These are phyloP conservation scores for Candida pseudoviswanathii DNA, from an alignment of 1,139 yeast species.

Conservation along the genomic window DNA sequence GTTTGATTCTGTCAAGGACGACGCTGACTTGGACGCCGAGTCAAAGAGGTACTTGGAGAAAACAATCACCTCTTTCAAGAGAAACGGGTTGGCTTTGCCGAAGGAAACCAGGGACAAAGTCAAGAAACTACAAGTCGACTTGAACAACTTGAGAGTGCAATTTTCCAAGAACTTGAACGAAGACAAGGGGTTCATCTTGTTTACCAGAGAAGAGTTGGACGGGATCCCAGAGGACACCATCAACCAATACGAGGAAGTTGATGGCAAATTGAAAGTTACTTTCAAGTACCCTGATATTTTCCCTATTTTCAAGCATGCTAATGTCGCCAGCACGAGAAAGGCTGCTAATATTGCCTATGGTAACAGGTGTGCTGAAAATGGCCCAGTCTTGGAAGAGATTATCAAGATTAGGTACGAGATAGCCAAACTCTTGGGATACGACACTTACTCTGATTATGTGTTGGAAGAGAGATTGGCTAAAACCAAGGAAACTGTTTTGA, in stretches of 20 bases:
- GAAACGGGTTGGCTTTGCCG: constrained; percentile 70
- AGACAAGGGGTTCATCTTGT: constrained; percentile 60
- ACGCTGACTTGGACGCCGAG: constrained; percentile 50
- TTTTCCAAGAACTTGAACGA: constrained; percentile 71
- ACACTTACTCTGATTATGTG: constrained; percentile 65
- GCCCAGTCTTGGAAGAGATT: constrained; percentile 57
- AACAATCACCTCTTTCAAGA: constrained; percentile 53
- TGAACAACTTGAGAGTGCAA: constrained; percentile 57
- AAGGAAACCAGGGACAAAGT: constrained; percentile 56
- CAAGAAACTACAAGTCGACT: constrained; percentile 57
- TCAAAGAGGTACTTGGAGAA: constrained; percentile 59
- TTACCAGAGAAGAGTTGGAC: constrained; percentile 63
- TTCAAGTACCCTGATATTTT: constrained; percentile 79
- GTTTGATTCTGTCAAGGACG: constrained; percentile 32
- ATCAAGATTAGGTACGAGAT: constrained; percentile 61
- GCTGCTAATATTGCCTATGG: constrained; percentile 66
- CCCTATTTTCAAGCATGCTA: constrained; percentile 76
- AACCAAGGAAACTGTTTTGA: constrained; percentile 55
- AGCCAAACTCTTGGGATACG: constrained; percentile 66
- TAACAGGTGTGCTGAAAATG: constrained; percentile 65
- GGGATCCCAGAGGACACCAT: constrained; percentile 73
- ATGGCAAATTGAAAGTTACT: constrained; percentile 64
- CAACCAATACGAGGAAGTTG: constrained; percentile 54
- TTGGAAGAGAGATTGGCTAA: constrained; percentile 84
- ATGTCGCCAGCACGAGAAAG: constrained; percentile 63